phyloP scores from a whole-genome alignment of 139 green algal genomes.

The Micromonas commoda region DNA sequence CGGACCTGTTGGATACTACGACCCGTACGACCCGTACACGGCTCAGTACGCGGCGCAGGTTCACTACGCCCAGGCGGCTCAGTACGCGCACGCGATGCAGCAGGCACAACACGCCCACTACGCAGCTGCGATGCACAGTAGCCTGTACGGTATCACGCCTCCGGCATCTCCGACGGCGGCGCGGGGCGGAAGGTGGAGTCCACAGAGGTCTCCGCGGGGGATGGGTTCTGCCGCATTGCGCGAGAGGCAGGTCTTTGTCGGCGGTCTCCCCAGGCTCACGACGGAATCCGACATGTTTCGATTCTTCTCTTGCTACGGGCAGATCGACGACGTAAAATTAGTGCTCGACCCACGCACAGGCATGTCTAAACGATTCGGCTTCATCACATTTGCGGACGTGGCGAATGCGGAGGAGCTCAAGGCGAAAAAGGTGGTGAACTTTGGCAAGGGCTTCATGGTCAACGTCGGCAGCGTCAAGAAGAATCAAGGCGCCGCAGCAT shows the following conservation, averaged over 20 bases:
- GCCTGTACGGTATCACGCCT: not conserved
- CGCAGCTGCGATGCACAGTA: not conserved
- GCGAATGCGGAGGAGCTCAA: not conserved
- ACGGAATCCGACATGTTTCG: not conserved
- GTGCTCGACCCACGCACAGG: conserved; percentile 3
- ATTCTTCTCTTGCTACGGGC: conserved; percentile 17
- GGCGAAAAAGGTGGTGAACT: too few relatives aligned
- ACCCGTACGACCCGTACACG: too few relatives aligned
- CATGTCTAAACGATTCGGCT: conserved; percentile 3
- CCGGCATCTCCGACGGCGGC: not conserved
- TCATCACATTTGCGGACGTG: not conserved
- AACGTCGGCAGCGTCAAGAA: too few relatives aligned
- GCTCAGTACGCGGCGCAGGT: too few relatives aligned
- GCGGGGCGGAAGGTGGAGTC: not conserved
- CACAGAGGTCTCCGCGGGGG: not conserved
- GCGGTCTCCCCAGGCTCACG: not conserved
- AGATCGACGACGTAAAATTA: not conserved
- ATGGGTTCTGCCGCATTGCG: not conserved
- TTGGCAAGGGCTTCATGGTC: too few relatives aligned
- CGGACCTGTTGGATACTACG: too few relatives aligned
- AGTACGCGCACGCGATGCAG: not conserved
- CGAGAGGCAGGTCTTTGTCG: not conserved
- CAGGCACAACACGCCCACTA: not conserved
- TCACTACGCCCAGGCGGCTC: not conserved
- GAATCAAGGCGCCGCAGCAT: too few relatives aligned